Evolutionary conservation across 257 asterid genomes (phyloP), one percentile per base, ranked within the genome.

Genomic region (Petunia secreta): DNA sequence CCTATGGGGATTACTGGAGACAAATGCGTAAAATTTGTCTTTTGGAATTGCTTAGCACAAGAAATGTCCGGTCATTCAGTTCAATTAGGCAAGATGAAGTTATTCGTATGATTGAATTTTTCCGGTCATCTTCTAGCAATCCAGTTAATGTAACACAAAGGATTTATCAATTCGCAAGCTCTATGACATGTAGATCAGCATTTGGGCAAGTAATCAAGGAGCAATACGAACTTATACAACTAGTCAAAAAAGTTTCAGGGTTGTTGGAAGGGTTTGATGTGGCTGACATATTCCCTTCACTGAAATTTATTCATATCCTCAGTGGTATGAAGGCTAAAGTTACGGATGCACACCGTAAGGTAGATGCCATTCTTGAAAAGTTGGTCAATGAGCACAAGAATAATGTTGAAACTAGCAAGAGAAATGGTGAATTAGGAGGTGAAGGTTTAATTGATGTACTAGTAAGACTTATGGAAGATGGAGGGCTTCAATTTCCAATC

Each of bases 1-100:
- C 55, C 0, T 67, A 67, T 67, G 55, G 75, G 0, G 55, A 67
- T 1, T 67, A 67, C 2, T 67, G 55, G 75, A 67, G 55, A 59
- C 63, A 66, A 6, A 80, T 87, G 82, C 86, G 85, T 53, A 84
- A 84, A 65, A 11, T 86, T 8, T 84, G 87, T 7, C 57, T 73
- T 0, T 48, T 57, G 7, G 85, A 84, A 40, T 82, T 86, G 25
- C 68, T 86, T 1, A 63, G 81, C 43, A 53, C 36, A 48, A 77
- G 58, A 39, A 79, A 82, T 48, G 87, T 86, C 1, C 83, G 67
- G 58, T 81, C 80, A 0, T 79, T 85, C 40, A 66, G 0, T 1
- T 66, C 7, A 1, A 3, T 66, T 7, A 66, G 75, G 7, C 37
- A 5, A 40, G 75, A 66, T 40, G 75, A 67, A 67, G 75, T 67